Evolutionary conservation across 768 basidiomycete genomes (phyloP).

Genomic region (Tylopilus vinaceipallidus): DNA sequence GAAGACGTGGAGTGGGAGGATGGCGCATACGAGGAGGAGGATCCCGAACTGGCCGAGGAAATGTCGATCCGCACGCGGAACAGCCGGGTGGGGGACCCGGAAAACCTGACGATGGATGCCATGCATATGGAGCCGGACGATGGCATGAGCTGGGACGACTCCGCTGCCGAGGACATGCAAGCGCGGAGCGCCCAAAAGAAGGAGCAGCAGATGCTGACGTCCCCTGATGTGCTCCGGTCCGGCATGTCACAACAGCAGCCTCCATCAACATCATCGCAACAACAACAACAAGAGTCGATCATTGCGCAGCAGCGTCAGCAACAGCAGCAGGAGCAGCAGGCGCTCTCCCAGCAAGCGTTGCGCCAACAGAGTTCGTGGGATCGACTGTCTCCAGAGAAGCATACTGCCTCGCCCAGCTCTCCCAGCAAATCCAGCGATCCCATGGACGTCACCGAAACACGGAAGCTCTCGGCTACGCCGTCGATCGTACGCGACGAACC

Average conservation of each 20-base stretch:
- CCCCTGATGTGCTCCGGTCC: conserved; percentile 39
- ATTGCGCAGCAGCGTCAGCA: conserved; percentile 35
- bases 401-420: conserved; percentile 29
- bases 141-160: conserved; percentile 86
- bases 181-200: conserved; percentile 29
- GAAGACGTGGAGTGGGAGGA: conserved; percentile 58
- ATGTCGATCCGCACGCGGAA: conserved; percentile 44
- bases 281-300: conserved; percentile 27
- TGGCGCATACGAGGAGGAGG: conserved; percentile 69
- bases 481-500: conserved; percentile 63
- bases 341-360: conserved; percentile 30
- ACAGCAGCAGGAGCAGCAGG: conserved; percentile 35
- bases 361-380: conserved; percentile 50
- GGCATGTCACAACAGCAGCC: conserved; percentile 29
- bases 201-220: conserved; percentile 17
- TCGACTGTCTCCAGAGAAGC: conserved; percentile 35
- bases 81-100: conserved; percentile 33
- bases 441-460: conserved; percentile 67
- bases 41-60: conserved; percentile 57
- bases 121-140: conserved; percentile 70
- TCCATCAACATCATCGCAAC: conserved; percentile 9
- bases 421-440: conserved; percentile 53
- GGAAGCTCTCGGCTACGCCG: conserved; percentile 76
- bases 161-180: conserved; percentile 52
- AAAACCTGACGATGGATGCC: conserved; percentile 27